Conservation (phyloP, 768 basidiomycete genomes). For the Leucocoprinus birnbaumii region DNA sequence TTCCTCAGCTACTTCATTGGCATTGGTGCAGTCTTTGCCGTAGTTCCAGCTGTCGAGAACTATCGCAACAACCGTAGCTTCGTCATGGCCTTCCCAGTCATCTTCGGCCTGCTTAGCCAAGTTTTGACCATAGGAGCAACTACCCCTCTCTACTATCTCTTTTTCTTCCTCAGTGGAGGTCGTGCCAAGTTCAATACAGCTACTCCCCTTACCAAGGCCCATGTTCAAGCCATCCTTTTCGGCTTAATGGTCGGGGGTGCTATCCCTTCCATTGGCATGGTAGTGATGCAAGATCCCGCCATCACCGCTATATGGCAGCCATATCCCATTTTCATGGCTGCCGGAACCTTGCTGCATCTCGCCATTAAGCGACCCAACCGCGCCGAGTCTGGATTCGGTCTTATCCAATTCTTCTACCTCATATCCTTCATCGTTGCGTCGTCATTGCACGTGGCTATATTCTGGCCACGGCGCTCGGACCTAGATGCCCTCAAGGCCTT, state of each 20-base stretch:
- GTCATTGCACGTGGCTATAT: slow-evolving; percentile 36
- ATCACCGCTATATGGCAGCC: slow-evolving; percentile 54
- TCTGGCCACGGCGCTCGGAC: slow-evolving; percentile 33
- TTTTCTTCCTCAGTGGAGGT: slow-evolving; percentile 38
- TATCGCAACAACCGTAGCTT: slow-evolving; percentile 32
- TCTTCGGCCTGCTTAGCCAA: slow-evolving; percentile 41
- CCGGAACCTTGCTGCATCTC: slow-evolving; percentile 38
- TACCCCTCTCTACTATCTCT: slow-evolving; percentile 46
- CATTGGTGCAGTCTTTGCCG: slow-evolving; percentile 31
- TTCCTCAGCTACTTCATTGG: slow-evolving; percentile 37
- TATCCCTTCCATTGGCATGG: slow-evolving; percentile 45
- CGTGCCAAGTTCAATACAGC: slow-evolving; percentile 18
- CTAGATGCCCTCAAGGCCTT: slow-evolving; percentile 26
- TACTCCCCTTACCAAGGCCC: slow-evolving; percentile 30
- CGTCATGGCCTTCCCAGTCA: slow-evolving; percentile 37
- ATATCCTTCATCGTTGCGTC: slow-evolving; percentile 38
- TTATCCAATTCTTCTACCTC: slow-evolving; percentile 36
- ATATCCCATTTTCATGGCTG: slow-evolving; percentile 44
- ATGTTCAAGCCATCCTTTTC: slow-evolving; percentile 53
- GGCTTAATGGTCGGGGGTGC: slow-evolving; percentile 39
- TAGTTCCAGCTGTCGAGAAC: slow-evolving; percentile 42
- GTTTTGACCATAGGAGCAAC: slow-evolving; percentile 37
- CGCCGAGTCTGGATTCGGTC: slow-evolving; percentile 32
- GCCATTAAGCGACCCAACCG: slow-evolving; percentile 33
- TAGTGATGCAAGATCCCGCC: slow-evolving; percentile 35